Evolutionary conservation across 495 filamentous ascomycete species (phyloP), one percentile per base, ranked within the genome.

Genomic region (Peziza echinospora): DNA sequence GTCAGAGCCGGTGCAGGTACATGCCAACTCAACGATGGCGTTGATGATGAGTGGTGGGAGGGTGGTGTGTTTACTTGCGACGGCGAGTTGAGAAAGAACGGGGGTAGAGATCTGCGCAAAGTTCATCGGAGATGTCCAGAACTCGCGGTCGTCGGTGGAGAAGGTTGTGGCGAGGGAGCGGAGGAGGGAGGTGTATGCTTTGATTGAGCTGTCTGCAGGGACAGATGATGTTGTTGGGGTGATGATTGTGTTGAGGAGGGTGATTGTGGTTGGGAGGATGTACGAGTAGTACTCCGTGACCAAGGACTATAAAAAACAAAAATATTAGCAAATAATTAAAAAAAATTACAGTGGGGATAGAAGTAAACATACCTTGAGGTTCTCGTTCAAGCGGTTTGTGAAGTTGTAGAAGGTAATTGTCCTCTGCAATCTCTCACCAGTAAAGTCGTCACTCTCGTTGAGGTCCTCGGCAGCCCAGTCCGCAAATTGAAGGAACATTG

Each of bases 111-210:
- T 72, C 22, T 69, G 69, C 49, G 64, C 66, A 56, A 92, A 91
- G 59, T 92, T 84, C 2, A 79, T 69, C 7, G 89, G 87, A 2
- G 80, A 73, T 70, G 91, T 84, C 84, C 84, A 96, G 64, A 83
- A 83, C 67, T 86, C 76, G 52, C 70, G 62, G 43, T 68, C 64
- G 58, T 96, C 89, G 55, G 89, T 73, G 57, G 80, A 69, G 52
- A 94, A 93, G 47, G 75, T 75, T 50, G 74, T 73, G 28, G 64
- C 62, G 19, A 96, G 68, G 21, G 84, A 78, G 26, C 67, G 64
- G 44, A 94, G 66, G 5, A 80, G 11, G 51, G 43, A 47, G 54
- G 58, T 45, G 9, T 34, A 26, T 25, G 34, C 1, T 45, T 45
- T 10, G 5, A 13, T 11, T 40, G 41, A 3, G 24, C 8, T 5